Base-by-base conservation (phyloP, 75 land plant species). In the Cryptomeria japonica region DNA sequence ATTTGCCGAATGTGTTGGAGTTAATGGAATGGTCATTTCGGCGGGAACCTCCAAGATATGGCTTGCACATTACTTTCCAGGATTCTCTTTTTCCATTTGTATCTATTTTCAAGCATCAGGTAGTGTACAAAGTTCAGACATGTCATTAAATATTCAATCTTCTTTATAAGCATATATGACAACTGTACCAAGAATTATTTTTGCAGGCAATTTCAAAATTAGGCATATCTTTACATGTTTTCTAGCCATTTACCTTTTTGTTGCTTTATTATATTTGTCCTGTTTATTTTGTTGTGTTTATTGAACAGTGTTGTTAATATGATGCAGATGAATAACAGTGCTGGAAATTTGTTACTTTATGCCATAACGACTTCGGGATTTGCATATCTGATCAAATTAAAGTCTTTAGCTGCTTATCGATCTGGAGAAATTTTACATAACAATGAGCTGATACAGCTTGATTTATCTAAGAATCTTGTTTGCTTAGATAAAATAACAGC, bases 301-400 rank as follows among this genome's bases (percentile, higher is more conserved):
- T 80, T 80, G 16, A 3, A 80, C 8, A 19, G 10, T 42, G 25
- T 78, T 41, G 16, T 80, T 80, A 25, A 31, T 39, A 80, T 80
- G 44, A 39, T 88, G 87, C 92, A 92, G 94, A 86, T 68, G 42
- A 49, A 85, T 13, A 70, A 25, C n/a, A n/a, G n/a, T 36, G 13
- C 84, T 1, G 89, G 56, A 15, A 41, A 78, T 31, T 47, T 16
- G 15, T 16, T 87, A 80, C 88, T 94, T 51, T 93, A 90, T 77
- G 89, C 86, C 31, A 38, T 94, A 39, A 90, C 92, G 36, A 80
- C 92, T 34, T 89, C 93, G 1, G 95, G 95, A 56, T 46, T 89
- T 61, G 94, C 90, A 85, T 93, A 90, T 56, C 85, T 88, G 25
- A 25, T 93, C 34, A 90, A 86, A 83, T 42, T 94, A 5, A 75